Conservation (phyloP, 176 grass and related monocot genomes). For the barley (Hordeum vulgare) region MorexV3_pseudomolecules_assembly NC_058521.1:518753436-518753935, state of each 20-base stretch:
- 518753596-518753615: background rate
- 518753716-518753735: slow-evolving; percentile 23
- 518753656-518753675: background rate
- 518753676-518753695: background rate
- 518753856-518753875: background rate
- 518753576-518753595: background rate
- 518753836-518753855: slow-evolving; percentile 20
- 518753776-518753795: slow-evolving; percentile 1
- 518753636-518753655: background rate
- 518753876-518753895: slow-evolving; percentile 24
- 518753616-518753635: background rate
- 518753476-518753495: background rate
- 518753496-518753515: background rate
- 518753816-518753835: background rate
- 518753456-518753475: background rate
- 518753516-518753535: background rate
- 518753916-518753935: background rate
- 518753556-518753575: background rate
- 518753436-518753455: background rate
- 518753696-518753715: background rate
- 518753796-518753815: background rate
- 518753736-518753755: background rate
- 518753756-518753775: background rate
- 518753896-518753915: background rate
- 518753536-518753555: background rate